Percentiles rank a stretch among this genome's conserved stretches.
Evolutionary conservation across 352 stramenopile species (phyloP).

Genomic region (Phytophthora meadii): DNA sequence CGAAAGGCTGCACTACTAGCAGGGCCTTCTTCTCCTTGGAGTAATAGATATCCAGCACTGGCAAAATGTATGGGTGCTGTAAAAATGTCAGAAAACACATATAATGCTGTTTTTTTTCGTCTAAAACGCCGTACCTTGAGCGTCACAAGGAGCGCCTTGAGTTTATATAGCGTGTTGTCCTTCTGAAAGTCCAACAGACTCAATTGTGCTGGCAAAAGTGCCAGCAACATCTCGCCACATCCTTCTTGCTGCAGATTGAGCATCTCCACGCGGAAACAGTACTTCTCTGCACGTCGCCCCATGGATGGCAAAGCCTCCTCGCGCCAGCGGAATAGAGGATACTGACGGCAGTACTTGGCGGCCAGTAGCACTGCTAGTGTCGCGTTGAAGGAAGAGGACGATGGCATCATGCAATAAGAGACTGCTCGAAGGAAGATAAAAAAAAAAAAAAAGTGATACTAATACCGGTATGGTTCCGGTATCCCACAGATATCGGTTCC

Average conservation of each 20-base stretch:
- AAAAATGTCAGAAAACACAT: not conserved
- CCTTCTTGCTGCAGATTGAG: constrained; percentile 65
- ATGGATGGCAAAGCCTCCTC: constrained; percentile 72
- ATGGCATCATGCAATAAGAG: constrained; percentile 20
- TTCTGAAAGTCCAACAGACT: constrained; percentile 72
- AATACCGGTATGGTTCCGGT: not conserved
- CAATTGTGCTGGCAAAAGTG: constrained; percentile 58
- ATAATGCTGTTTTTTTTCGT: not conserved
- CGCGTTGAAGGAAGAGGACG: constrained; percentile 58
- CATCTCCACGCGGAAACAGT: constrained; percentile 75
- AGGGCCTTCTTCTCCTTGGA: constrained; percentile 70
- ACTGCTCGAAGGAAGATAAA: constrained; percentile 8
- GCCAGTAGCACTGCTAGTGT: constrained; percentile 75
- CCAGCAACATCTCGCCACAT: constrained; percentile 66
- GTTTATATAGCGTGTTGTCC: constrained; percentile 65
- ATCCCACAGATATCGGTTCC: not conserved
- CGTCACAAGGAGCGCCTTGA: constrained; percentile 81
- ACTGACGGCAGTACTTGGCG: constrained; percentile 74
- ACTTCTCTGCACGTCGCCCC: constrained; percentile 67
- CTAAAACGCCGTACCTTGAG: constrained; percentile 50
- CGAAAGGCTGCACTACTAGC: constrained; percentile 75
- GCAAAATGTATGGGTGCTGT: constrained; percentile 76
- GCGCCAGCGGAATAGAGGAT: constrained; percentile 74
- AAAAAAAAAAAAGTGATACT: too few relatives aligned
- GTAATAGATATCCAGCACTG: constrained; percentile 72